Evolutionary conservation across 768 basidiomycete species (phyloP).

Genomic region (Agaricus sinodeliciosus): DNA sequence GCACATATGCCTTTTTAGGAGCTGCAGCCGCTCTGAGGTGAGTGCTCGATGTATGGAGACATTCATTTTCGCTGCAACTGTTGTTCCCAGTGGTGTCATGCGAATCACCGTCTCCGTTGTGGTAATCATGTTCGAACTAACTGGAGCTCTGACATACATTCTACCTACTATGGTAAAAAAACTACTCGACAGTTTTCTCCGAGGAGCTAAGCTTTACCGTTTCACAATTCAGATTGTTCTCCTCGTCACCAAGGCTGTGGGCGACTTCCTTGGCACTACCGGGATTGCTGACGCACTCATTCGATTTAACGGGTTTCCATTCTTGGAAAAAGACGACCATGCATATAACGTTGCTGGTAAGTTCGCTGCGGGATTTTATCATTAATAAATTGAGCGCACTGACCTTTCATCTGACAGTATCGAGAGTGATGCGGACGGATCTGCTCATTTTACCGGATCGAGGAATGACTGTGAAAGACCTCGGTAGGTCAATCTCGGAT

Average conservation of each 20-base stretch:
- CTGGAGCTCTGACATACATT: conserved; percentile 95
- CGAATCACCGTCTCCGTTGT: conserved; percentile 96
- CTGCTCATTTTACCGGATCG: conserved; percentile 64
- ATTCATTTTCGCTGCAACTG: background rate
- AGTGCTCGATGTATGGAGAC: conserved; percentile 1
- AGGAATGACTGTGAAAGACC: conserved; percentile 70
- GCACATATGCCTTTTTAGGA: conserved; percentile 95
- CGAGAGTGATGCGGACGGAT: conserved; percentile 84
- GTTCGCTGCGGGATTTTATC: conserved; percentile 16
- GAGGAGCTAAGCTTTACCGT: conserved; percentile 5
- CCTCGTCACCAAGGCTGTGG: conserved; percentile 93
- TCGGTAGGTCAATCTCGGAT: conserved; percentile 51
- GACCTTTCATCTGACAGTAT: conserved; percentile 42
- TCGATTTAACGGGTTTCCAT: conserved; percentile 94
- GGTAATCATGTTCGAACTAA: conserved; percentile 99
- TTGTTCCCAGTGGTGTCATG: conserved; percentile 75
- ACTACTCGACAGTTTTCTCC: conserved; percentile 13
- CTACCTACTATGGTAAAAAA: conserved; percentile 86
- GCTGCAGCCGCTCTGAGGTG: conserved; percentile 94
- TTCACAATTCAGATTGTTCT: conserved; percentile 71
- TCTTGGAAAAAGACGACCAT: conserved; percentile 93
- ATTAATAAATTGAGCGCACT: background rate
- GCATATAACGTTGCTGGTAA: conserved; percentile 86
- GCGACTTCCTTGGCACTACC: conserved; percentile 86
- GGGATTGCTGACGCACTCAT: conserved; percentile 99